Base-by-base conservation (phyloP, 73 alveolate species). In the Paramecium sexaurelia region DNA sequence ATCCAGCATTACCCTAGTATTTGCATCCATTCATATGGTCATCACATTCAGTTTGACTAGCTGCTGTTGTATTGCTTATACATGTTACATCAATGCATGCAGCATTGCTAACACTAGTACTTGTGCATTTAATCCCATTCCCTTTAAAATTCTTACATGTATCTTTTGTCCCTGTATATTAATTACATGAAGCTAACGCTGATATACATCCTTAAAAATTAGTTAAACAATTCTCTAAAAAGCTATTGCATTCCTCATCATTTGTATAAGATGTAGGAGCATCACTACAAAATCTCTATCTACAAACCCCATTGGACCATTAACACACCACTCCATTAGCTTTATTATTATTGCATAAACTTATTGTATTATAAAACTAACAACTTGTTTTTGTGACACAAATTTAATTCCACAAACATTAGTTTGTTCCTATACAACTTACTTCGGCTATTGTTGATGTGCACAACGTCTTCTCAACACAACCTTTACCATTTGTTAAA, bases 401-500 rank as follows among this genome's bases (percentile, higher is more conserved):
- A 6, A 71, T 40, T 20, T 71, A 9, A 33, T 29, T 71, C 86
- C 86, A 71, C 5, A 7, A 15, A 17, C 86, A 71, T 15, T 2
- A 10, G 6, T 10, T 36, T 5, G 66, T 71, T 33, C 56, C 56
- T 8, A 8, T 13, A 71, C 86, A 71, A 33, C 55, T 20, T 33
- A 71, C 15, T 33, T 71, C 55, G 32, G 26, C 33, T 15, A 35
- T 15, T 35, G 86, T 71, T 32, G 86, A 33, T 19, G 19, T 32
- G 15, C 86, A 71, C 17, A 40, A 8, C 35, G 90, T 78, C 6
- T 26, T 78, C 1, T 37, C 75, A n/a, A 78, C 90, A 43, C 90
- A 78, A 20, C 90, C 90, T 3, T 13, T 33, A 6, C 90, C 90
- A 78, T 37, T 78, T 11, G 90, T 78, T 24, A 78, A n/a, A 78